phyloP scores from a whole-genome alignment of 805 yeast genomes.

The Metschnikowia baotianmanensis region DNA sequence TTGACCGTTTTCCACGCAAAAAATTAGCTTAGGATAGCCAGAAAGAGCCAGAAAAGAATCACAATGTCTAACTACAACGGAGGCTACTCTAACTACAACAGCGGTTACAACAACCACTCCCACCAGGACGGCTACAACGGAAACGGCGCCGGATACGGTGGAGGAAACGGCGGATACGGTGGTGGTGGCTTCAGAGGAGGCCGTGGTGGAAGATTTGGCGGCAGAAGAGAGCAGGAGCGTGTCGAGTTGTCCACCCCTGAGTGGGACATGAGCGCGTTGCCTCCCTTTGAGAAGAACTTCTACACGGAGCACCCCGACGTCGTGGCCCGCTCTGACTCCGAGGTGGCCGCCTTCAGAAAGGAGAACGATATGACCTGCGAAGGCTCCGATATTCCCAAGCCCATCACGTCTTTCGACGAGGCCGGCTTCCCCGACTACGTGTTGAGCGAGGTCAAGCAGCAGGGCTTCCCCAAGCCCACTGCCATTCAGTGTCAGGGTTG shows the following conservation, averaged over 20 bases:
- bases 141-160: conserved; percentile 16
- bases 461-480: conserved; percentile 93
- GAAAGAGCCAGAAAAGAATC: not conserved
- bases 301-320: conserved; percentile 84
- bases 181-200: conserved; percentile 26
- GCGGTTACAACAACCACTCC: conserved; percentile 26
- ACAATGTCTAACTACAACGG: conserved; percentile 22
- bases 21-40: too few species aligned
- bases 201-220: conserved; percentile 27
- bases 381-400: conserved; percentile 90
- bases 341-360: conserved; percentile 72
- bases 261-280: conserved; percentile 76
- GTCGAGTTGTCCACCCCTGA: conserved; percentile 64
- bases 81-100: conserved; percentile 30
- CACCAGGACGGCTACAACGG: conserved; percentile 22
- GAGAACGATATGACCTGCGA: conserved; percentile 80
- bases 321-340: conserved; percentile 68
- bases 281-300: conserved; percentile 92
- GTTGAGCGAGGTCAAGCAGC: conserved; percentile 79
- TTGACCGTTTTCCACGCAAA: too few species aligned
- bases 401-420: conserved; percentile 89
- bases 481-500: conserved; percentile 99
- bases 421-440: conserved; percentile 98
- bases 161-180: conserved; percentile 26
- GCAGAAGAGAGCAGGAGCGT: conserved; percentile 40